These are phyloP conservation scores for Flammula alnicola DNA, from an alignment of 1,284 basidiomycete species.

Conservation along the genomic window DNA sequence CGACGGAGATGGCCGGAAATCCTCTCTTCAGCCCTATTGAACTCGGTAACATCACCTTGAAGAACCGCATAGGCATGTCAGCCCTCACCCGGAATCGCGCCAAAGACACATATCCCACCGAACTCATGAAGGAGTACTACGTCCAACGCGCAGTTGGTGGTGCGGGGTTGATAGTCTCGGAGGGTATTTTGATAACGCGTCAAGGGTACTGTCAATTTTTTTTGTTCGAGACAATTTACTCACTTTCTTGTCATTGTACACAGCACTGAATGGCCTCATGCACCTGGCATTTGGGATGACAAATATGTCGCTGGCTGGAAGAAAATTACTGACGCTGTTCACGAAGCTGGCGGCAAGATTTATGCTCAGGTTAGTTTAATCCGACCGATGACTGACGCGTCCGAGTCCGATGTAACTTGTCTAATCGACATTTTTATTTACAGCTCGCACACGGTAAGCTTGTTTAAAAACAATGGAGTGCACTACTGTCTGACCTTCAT, in stretches of 20 bases:
- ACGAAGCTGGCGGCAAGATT: constrained; percentile 37
- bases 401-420: too few species aligned
- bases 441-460: constrained; percentile 44
- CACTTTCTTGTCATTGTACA: constrained; percentile 7
- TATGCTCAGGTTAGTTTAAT: constrained; percentile 26
- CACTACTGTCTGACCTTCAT: background rate
- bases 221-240: background rate
- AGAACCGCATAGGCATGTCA: constrained; percentile 39
- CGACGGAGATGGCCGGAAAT: constrained; percentile 7
- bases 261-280: constrained; percentile 42
- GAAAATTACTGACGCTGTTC: constrained; percentile 42
- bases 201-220: constrained; percentile 39
- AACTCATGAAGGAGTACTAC: constrained; percentile 48
- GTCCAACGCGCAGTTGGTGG: constrained; percentile 47
- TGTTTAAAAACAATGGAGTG: background rate
- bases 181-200: constrained; percentile 44
- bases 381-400: too few species aligned
- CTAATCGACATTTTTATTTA: background rate
- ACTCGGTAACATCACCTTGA: constrained; percentile 35
- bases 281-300: constrained; percentile 45
- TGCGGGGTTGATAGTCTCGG: constrained; percentile 48
- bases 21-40: constrained; percentile 37
- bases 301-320: constrained; percentile 45
- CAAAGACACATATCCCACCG: constrained; percentile 37
- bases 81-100: constrained; percentile 40